A percentile compares a stretch with the other conserved stretches of the same genome.
Conservation (phyloP, 2,329 filamentous ascomycete species). For the Paecilomyces fulvus region DNA sequence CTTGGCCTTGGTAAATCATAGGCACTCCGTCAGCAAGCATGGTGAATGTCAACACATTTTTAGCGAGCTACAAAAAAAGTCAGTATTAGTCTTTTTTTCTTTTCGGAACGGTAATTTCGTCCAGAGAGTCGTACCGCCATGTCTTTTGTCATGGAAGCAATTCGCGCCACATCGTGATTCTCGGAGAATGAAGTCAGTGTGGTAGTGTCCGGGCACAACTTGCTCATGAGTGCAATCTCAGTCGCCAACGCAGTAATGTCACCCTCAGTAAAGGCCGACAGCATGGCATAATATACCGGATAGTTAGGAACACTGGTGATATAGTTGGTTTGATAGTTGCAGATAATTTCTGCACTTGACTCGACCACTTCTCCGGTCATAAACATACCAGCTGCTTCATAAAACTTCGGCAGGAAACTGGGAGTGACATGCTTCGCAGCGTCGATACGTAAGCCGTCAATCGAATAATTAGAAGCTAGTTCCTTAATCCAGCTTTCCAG, state of each 20-base stretch:
- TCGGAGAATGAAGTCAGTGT: constrained; percentile 47
- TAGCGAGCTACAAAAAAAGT: constrained; percentile 36
- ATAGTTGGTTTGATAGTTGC: constrained; percentile 33
- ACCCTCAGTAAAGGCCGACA: constrained; percentile 24
- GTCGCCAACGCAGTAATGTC: constrained; percentile 20
- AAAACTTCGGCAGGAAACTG: constrained; percentile 33
- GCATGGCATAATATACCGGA: constrained; percentile 30
- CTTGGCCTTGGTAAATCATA: constrained; percentile 58
- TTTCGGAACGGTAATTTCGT: neutral
- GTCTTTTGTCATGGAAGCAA: constrained; percentile 45
- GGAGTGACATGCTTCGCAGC: constrained; percentile 40
- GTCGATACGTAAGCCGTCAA: constrained; percentile 46
- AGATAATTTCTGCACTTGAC: constrained; percentile 28
- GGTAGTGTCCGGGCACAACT: constrained; percentile 32
- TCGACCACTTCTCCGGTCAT: constrained; percentile 40
- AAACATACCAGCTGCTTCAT: constrained; percentile 32
- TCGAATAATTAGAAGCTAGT: constrained; percentile 36
- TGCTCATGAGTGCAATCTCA: constrained; percentile 16
- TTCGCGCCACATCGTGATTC: constrained; percentile 52
- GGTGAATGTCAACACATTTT: constrained; percentile 55
- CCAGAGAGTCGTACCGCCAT: constrained; percentile 21
- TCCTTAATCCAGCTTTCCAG: constrained; percentile 34
- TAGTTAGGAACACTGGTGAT: constrained; percentile 42
- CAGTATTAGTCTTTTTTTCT: constrained; percentile 1
- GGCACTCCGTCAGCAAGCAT: constrained; percentile 54